Evolutionary conservation across 2,329 filamentous ascomycete genomes (phyloP), one percentile per base, ranked within the genome.

Genomic region (Cadophora sp.): DNA sequence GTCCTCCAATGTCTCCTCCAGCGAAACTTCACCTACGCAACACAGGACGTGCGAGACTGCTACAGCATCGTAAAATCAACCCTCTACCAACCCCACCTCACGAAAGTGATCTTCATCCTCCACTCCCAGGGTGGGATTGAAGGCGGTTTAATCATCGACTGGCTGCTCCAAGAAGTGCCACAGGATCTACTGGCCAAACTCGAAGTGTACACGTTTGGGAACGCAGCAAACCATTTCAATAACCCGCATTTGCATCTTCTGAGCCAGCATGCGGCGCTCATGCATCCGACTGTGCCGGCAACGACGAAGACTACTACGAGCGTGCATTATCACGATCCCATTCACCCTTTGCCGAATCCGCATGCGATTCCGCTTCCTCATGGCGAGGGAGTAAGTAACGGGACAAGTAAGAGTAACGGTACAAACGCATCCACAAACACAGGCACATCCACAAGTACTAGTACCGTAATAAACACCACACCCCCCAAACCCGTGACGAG

Each of bases 81-180:
- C 24, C 81, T 94, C 7, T 85, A 90, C 70, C 82, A 90, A 65
- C 83, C 85, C 0, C 76, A 81, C 18, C 86, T 89, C 66, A 84
- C 85, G 41, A 94, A 92, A 74, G 86, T 95, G 3, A 81, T 95
- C 33, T 84, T 95, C 64, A 86, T 95, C 67, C 81, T 91, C 45
- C 92, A 96, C 77, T 92, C 89, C 0, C 92, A 95, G 77, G 92
- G 92, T 4, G 91, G 85, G 16, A 92, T 95, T 60, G 88, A 93
- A 74, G 89, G 89, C 1, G 85, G 90, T 3, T 80, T 94, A 64
- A 88, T 92, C 5, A 78, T 94, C 7, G 92, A 96, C 79, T 92
- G 91, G 89, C 83, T 95, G 1, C 81, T 94, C 1, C 87, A 90
- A 69, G 91, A 94, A 74, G 79, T 93, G 14, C 86, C 90, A 0